A percentile compares a stretch with the other conserved stretches of the same genome.
Evolutionary conservation across 1,284 basidiomycete species (phyloP).

Genomic region (Flammula alnicola): DNA sequence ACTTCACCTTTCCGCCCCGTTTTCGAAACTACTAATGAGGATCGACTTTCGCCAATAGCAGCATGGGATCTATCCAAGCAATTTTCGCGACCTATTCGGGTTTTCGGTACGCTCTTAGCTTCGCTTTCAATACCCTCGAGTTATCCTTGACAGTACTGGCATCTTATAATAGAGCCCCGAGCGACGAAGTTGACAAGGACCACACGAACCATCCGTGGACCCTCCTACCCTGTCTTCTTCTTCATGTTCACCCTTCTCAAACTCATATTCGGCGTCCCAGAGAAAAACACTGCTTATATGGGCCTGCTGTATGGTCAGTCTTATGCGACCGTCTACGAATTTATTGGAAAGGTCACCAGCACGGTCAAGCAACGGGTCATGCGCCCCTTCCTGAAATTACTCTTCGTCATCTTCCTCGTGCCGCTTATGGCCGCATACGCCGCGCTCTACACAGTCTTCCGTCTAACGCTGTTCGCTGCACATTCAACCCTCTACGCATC

Average conservation of each 20-base stretch:
- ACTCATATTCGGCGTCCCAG: background rate
- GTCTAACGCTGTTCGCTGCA: background rate
- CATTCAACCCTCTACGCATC: background rate
- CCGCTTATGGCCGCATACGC: background rate
- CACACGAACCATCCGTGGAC: background rate
- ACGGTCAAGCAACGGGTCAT: background rate
- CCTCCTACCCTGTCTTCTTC: background rate
- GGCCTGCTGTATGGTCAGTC: background rate
- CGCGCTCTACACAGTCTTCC: background rate
- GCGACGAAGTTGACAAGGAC: background rate
- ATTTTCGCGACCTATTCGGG: conserved; percentile 1
- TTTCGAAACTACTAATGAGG: conserved; percentile 1
- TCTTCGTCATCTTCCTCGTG: background rate
- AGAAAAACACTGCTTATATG: background rate
- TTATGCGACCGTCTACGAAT: background rate
- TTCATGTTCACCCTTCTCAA: background rate
- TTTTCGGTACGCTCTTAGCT: conserved; percentile 2
- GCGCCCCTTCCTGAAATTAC: too few species aligned
- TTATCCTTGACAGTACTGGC: background rate
- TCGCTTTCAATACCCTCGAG: background rate
- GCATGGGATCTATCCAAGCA: conserved; percentile 1
- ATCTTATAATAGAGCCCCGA: conserved; percentile 1
- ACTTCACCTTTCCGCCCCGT: conserved; percentile 1
- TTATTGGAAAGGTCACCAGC: background rate
- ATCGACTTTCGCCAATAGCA: conserved; percentile 7